Evolutionary conservation across 169 alveolate genomes (phyloP).

Genomic region (Theileria parva): DNA sequence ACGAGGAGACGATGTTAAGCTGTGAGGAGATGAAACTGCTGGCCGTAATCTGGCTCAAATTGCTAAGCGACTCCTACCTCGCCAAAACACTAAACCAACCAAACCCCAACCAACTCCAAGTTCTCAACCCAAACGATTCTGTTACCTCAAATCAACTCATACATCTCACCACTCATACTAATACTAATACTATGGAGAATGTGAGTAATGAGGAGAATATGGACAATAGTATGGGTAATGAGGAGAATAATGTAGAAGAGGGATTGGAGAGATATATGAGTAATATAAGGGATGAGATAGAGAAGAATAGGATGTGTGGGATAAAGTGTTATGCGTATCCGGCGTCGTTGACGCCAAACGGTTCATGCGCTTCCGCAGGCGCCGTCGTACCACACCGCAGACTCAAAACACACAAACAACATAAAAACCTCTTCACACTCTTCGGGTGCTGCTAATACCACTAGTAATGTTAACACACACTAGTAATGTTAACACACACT

Average conservation of each 20-base stretch:
- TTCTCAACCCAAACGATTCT: no score
- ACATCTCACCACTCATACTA: neutral
- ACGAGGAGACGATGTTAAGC: slow-evolving; percentile 69
- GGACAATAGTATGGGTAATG: neutral
- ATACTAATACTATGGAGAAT: neutral
- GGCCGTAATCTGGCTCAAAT: slow-evolving; percentile 80
- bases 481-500: no score
- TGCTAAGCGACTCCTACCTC: slow-evolving; percentile 74
- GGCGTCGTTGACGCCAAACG: slow-evolving; percentile 79
- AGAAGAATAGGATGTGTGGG: slow-evolving; percentile 65
- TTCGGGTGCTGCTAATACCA: slow-evolving; percentile 51
- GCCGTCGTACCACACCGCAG: slow-evolving; percentile 82
- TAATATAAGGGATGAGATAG: slow-evolving; percentile 54
- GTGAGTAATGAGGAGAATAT: neutral
- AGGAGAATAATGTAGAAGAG: slow-evolving; percentile 26
- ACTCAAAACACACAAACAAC: slow-evolving; percentile 17
- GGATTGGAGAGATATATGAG: slow-evolving; percentile 57
- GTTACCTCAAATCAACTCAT: neutral
- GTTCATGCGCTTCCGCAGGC: slow-evolving; percentile 86
- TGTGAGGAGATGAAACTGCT: slow-evolving; percentile 77
- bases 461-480: neutral
- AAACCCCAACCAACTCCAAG: neutral
- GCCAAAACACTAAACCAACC: neutral
- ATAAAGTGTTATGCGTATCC: slow-evolving; percentile 84
- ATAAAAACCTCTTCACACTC: slow-evolving; percentile 6